Evolutionary conservation across 345 rosid genomes (phyloP).

Genomic region (Laguncularia racemosa): DNA sequence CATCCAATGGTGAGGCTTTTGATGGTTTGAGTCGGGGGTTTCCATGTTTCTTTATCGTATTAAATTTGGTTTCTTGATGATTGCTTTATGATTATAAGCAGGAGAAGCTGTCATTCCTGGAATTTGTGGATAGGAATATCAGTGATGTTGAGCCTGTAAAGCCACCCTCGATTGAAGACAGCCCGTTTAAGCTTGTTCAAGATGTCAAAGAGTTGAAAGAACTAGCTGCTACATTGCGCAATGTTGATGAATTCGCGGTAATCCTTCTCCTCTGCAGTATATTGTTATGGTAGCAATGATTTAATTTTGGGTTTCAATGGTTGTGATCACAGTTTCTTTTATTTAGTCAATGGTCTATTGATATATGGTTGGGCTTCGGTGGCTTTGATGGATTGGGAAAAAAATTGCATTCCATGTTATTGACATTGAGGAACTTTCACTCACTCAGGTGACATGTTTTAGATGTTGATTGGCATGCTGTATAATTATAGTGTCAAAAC

Average conservation of each 20-base stretch:
- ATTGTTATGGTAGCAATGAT: no score
- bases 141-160: slow-evolving; percentile 30
- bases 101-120: slow-evolving; percentile 67
- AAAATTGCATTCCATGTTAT: no score
- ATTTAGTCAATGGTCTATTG: no score
- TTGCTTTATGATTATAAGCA: slow-evolving; percentile 11
- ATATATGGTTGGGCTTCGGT: no score
- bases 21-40: not conserved
- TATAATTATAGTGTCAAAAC: no score
- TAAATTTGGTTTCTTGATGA: no score
- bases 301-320: no score
- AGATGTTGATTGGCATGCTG: no score
- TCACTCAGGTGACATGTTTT: no score
- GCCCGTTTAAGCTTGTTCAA: slow-evolving; percentile 70
- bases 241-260: slow-evolving; percentile 80
- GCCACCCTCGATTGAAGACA: slow-evolving; percentile 41
- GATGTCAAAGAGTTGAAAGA: slow-evolving; percentile 74
- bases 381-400: no score
- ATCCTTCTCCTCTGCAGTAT: not conserved
- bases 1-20: slow-evolving; percentile 26
- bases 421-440: no score
- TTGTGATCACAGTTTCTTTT: no score
- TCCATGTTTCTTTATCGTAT: not conserved
- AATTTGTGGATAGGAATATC: slow-evolving; percentile 52
- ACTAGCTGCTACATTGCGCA: slow-evolving; percentile 53